These are phyloP conservation scores for Saitozyma podzolica DNA, from an alignment of 768 basidiomycete genomes.

Conservation along the genomic window DNA sequence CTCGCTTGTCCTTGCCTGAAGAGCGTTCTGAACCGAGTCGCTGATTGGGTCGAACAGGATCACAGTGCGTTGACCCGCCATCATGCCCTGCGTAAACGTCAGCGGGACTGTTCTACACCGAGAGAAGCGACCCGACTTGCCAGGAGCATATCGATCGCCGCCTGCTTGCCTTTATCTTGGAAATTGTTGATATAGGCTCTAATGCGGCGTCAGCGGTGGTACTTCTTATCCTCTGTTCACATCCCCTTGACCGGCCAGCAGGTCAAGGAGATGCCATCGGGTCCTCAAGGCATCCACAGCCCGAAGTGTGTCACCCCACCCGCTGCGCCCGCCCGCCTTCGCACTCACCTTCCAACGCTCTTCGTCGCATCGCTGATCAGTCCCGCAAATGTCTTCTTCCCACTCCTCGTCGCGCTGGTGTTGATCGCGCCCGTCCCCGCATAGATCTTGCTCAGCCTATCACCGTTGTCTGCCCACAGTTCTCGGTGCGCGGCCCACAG, in stretches of 20 bases:
- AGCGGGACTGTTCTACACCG: neutral
- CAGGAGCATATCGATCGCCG: constrained; percentile 92
- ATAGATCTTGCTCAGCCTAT: constrained; percentile 77
- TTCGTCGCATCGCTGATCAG: constrained; percentile 95
- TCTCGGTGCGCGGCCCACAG: constrained; percentile 88
- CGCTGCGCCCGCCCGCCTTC: too few relatives aligned
- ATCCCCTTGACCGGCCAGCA: too few relatives aligned
- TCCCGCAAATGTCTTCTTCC: constrained; percentile 91
- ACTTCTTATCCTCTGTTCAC: neutral
- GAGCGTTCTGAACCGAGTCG: constrained; percentile 72
- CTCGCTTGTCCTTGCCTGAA: constrained; percentile 73
- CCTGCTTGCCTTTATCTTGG: constrained; percentile 89
- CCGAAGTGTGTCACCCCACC: neutral
- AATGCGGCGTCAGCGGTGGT: neutral
- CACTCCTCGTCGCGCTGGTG: constrained; percentile 90
- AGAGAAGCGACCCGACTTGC: constrained; percentile 56
- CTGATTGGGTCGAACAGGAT: constrained; percentile 92
- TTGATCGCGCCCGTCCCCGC: constrained; percentile 80
- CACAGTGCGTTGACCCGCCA: constrained; percentile 81
- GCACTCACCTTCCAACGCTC: constrained; percentile 58
- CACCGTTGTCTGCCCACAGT: constrained; percentile 76
- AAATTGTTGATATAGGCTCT: constrained; percentile 98
- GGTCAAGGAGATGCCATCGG: neutral
- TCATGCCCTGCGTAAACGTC: constrained; percentile 70
- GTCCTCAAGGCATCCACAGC: neutral